A percentile compares a stretch with the other conserved stretches of the same genome.
Evolutionary conservation across 306 rosid species (phyloP).

Genomic region (Begonia masoniana): DNA sequence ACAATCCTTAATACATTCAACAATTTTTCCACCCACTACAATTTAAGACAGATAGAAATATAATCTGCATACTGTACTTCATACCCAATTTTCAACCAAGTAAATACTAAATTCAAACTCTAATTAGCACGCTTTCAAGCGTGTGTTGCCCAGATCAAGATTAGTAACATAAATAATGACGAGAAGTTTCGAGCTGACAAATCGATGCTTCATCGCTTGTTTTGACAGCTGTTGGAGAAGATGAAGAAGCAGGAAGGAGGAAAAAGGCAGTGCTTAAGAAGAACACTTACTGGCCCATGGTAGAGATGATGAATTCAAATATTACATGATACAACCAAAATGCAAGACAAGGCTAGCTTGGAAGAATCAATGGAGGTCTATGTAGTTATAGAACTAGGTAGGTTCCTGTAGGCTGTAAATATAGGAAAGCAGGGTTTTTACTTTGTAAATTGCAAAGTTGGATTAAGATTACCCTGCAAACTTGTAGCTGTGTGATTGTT

Average conservation of each 20-base stretch:
- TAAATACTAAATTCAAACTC: no score
- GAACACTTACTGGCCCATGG: conserved; percentile 94
- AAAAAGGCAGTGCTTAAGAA: conserved; percentile 61
- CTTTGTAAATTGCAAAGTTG: conserved; percentile 29
- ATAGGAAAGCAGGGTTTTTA: conserved; percentile 27
- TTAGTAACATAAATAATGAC: neutral
- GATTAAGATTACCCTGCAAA: conserved; percentile 3
- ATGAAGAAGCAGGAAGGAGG: conserved; percentile 15
- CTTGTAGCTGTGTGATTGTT: neutral
- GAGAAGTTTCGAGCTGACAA: neutral
- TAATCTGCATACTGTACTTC: no score
- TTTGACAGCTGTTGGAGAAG: conserved; percentile 40
- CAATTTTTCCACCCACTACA: neutral
- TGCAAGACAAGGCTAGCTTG: no score
- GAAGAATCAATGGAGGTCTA: neutral
- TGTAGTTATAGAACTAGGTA: neutral
- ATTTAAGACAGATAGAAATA: no score
- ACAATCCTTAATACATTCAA: neutral
- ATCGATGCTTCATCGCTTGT: neutral
- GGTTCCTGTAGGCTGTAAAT: conserved; percentile 25
- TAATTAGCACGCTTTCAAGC: no score
- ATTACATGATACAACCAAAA: neutral
- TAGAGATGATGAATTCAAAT: conserved; percentile 15
- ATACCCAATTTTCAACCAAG: no score
- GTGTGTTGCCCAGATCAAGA: no score